phyloP scores from a whole-genome alignment of 345 rosid genomes.

The Moricandia moricandioides region DNA sequence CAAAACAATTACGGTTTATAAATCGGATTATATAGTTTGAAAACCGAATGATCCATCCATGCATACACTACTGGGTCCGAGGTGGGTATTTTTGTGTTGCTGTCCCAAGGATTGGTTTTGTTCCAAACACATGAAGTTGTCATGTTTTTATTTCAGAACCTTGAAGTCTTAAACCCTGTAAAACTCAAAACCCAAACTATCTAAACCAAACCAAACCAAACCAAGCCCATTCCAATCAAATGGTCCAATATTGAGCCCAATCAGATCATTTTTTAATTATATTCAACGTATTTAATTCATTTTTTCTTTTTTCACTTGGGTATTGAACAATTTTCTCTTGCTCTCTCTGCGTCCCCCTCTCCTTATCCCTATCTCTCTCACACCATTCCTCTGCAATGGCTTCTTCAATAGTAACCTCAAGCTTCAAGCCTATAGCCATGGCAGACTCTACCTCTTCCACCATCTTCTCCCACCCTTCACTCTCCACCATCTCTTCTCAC shows the following conservation, averaged over 20 bases:
- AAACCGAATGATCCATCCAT: neutral
- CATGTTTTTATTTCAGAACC: no score
- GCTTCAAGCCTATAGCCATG: slow-evolving; percentile 54
- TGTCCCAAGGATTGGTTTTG: neutral
- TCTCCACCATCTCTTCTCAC: slow-evolving; percentile 33
- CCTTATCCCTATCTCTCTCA: slow-evolving; percentile 34
- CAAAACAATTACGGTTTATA: neutral
- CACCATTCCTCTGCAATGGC: slow-evolving; percentile 39
- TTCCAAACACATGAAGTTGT: neutral
- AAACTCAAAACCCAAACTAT: no score
- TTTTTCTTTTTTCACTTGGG: neutral
- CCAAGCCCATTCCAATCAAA: neutral
- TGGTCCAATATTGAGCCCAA: neutral
- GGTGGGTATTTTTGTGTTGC: neutral
- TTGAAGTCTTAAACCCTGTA: no score
- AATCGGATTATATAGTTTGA: neutral
- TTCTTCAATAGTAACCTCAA: slow-evolving; percentile 40
- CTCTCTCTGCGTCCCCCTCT: neutral
- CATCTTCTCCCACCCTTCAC: slow-evolving; percentile 47
- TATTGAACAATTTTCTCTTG: neutral
- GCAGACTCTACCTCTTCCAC: slow-evolving; percentile 52
- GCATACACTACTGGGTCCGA: neutral
- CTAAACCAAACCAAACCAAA: neutral
- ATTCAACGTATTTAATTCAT: neutral
- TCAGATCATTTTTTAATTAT: neutral